Percentiles rank a stretch among this genome's conserved stretches.
Conservation (phyloP, 2,329 filamentous ascomycete species). For the Trichoderma koningiopsis region DNA sequence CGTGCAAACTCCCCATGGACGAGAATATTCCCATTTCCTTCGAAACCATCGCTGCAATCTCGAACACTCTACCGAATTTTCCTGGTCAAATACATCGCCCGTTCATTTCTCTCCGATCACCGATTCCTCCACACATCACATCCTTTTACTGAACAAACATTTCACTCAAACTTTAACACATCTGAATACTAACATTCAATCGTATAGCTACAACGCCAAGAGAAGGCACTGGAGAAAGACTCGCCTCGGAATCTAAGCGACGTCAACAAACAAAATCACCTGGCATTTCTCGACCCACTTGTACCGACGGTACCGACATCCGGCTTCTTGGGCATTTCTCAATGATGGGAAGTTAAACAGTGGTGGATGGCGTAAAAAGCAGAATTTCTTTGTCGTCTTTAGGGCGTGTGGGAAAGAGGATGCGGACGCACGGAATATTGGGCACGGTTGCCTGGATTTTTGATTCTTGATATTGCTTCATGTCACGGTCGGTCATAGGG, state of each 20-base stretch:
- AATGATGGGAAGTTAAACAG: constrained; percentile 30
- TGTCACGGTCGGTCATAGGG: constrained; percentile 52
- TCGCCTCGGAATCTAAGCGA: constrained; percentile 92
- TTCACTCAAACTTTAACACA: neutral
- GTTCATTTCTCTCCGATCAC: neutral
- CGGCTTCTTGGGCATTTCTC: constrained; percentile 34
- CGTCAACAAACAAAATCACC: constrained; percentile 36
- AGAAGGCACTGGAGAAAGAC: constrained; percentile 99
- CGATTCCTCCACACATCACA: neutral
- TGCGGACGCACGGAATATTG: constrained; percentile 34
- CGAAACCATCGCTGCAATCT: neutral
- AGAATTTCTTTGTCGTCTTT: constrained; percentile 26
- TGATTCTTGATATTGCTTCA: constrained; percentile 47
- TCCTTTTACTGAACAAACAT: neutral
- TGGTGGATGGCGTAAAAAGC: constrained; percentile 27
- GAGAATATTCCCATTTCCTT: neutral
- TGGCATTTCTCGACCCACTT: constrained; percentile 28
- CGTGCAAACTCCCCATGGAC: constrained; percentile 43
- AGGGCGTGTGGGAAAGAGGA: constrained; percentile 33
- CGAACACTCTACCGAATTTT: neutral
- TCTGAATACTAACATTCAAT: constrained; percentile 1
- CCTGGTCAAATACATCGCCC: neutral
- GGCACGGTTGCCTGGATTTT: constrained; percentile 42
- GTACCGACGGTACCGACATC: constrained; percentile 30
- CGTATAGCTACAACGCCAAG: constrained; percentile 98